phyloP scores from a whole-genome alignment of 345 rosid genomes.

The Salix udensis region DNA sequence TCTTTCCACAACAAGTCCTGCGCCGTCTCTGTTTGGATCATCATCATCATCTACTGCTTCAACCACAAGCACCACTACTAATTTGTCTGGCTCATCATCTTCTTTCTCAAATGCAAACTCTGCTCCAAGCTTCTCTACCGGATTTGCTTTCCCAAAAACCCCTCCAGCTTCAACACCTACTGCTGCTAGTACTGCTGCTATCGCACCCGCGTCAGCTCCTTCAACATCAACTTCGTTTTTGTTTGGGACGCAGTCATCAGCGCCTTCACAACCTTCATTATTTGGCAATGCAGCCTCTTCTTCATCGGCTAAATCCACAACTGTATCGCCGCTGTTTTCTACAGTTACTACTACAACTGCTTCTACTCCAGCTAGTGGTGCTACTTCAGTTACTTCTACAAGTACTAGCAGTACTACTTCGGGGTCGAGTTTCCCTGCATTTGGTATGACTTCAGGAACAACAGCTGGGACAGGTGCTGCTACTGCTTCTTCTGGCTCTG shows the following conservation, averaged over 20 bases:
- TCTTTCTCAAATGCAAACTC: neutral
- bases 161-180: neutral
- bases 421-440: conserved; percentile 41
- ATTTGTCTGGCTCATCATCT: neutral
- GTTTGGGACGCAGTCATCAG: neutral
- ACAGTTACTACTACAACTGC: conserved; percentile 22
- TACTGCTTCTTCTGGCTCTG: conserved; percentile 30
- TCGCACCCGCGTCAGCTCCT: neutral
- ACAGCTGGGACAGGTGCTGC: conserved; percentile 22
- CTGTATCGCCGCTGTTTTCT: conserved; percentile 2
- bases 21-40: conserved; percentile 20
- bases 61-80: conserved; percentile 18
- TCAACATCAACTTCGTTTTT: neutral
- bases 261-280: neutral
- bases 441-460: conserved; percentile 31
- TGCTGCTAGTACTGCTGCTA: neutral
- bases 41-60: conserved; percentile 2
- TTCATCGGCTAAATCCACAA: neutral
- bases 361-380: conserved; percentile 40
- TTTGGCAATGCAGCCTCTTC: conserved; percentile 1
- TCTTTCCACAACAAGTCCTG: conserved; percentile 30
- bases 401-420: conserved; percentile 32
- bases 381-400: conserved; percentile 38
- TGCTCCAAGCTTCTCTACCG: neutral
- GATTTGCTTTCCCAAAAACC: neutral